Conservation (phyloP, 2,329 filamentous ascomycete species). For the Thielaviopsis populi region DNA sequence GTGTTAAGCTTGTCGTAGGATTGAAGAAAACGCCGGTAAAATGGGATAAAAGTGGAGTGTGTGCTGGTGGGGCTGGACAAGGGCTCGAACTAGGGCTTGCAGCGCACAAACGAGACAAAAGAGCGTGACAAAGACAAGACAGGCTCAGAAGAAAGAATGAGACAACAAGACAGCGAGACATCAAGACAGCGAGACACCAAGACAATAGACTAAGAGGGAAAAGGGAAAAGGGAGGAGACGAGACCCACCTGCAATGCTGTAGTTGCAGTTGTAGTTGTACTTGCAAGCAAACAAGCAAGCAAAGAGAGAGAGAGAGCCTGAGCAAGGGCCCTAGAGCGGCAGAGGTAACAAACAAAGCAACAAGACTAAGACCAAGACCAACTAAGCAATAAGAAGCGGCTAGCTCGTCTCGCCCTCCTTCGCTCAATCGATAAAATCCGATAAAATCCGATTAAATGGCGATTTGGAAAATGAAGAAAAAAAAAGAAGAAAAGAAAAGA, state of each 20-base stretch:
- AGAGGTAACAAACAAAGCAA: neutral
- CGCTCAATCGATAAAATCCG: neutral
- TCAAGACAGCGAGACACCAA: neutral
- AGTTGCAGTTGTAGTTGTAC: neutral
- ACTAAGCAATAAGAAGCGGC: neutral
- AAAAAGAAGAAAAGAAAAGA: too few relatives aligned
- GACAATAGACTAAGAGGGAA: neutral
- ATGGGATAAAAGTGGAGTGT: neutral
- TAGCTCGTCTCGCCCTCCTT: neutral
- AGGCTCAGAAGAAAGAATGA: too few relatives aligned
- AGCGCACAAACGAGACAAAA: neutral
- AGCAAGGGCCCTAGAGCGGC: neutral
- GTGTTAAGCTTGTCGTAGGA: conserved; percentile 1
- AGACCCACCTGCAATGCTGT: neutral
- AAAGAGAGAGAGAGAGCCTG: neutral
- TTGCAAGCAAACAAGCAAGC: neutral
- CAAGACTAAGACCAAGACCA: neutral
- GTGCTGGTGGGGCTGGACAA: neutral
- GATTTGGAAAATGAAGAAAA: neutral
- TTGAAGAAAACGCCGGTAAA: conserved; percentile 1
- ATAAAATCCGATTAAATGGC: neutral
- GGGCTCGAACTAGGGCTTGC: neutral
- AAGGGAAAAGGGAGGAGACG: neutral
- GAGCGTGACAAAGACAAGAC: neutral
- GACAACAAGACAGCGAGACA: too few relatives aligned